Base-by-base conservation (phyloP, 2,329 filamentous ascomycete species). In the Monosporascus sp. region DNA sequence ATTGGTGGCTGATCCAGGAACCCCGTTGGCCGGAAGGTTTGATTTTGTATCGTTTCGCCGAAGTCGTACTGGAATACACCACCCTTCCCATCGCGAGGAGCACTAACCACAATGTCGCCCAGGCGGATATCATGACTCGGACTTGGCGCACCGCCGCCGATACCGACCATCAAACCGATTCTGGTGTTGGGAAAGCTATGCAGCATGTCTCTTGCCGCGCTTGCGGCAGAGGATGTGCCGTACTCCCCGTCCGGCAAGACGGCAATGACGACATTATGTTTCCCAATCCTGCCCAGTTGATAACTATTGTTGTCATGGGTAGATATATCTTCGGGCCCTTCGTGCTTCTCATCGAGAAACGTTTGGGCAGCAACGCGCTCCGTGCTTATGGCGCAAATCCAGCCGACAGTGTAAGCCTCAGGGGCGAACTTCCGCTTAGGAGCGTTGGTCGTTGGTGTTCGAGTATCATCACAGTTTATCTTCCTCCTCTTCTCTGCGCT, bases 111-210 rank as follows among this genome's bases (percentile, higher is more conserved):
- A 1, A 66, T 54, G 54, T 66, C 63, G 14, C 63, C 62, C 1
- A 67, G 55, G n/a, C 57, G 50, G 25, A 64, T 49, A 43, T 60
- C 51, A 3, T 47, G 49, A 11, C 6, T 24, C 6, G 24, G 24
- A 24, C 24, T 24, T 24, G 61, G 55, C 24, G 61, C 47, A 20
- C 62, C 65, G 24, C 64, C 61, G 11, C 70, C 73, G 39, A 77
- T 71, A n/a, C 74, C 74, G 1, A 77, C 73, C 65, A 78, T 68
- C 1, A 78, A 60, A 2, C 67, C 67, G 38, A 76, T 63, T n/a
- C 58, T 63, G 36, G 74, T 70, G n/a, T 51, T 55, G 9, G 61
- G 57, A 54, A 73, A 74, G 5, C 62, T 64, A 4, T 56, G 48
- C 15, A 52, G 50, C 61, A 73, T 68, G 18, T 66, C 54, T 22